These are phyloP conservation scores for Rosa persica DNA, from an alignment of 306 rosid genomes.

Conservation along the genomic window DNA sequence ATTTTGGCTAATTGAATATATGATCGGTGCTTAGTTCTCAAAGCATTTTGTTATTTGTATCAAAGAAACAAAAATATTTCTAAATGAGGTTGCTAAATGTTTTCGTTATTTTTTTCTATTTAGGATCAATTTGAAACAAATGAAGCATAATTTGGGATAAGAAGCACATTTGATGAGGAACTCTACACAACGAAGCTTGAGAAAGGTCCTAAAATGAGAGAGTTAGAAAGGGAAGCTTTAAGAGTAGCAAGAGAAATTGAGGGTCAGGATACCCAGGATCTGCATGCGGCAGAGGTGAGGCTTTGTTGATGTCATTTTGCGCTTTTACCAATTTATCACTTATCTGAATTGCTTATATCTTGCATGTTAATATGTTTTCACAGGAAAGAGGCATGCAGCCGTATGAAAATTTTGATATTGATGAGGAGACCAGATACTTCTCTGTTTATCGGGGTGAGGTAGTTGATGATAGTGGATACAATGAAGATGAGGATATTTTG, in stretches of 20 bases:
- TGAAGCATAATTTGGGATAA: slow-evolving; percentile 79
- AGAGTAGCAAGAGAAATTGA: slow-evolving; percentile 92
- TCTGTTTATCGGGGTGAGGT: slow-evolving; percentile 71
- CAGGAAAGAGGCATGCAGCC: slow-evolving; percentile 85
- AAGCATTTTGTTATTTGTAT: neutral
- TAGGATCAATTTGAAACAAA: slow-evolving; percentile 94
- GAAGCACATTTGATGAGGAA: slow-evolving; percentile 86
- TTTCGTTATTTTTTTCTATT: slow-evolving; percentile 12
- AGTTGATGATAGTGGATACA: slow-evolving; percentile 70
- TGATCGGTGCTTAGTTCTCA: neutral
- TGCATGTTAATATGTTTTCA: slow-evolving; percentile 30
- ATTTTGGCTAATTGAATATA: neutral
- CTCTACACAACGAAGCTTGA: slow-evolving; percentile 88
- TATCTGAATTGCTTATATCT: no score
- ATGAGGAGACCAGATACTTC: slow-evolving; percentile 91
- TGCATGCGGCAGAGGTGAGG: slow-evolving; percentile 89
- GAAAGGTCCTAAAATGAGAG: slow-evolving; percentile 76
- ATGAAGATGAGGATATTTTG: slow-evolving; percentile 57
- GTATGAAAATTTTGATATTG: slow-evolving; percentile 58
- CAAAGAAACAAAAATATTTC: neutral
- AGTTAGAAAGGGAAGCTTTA: slow-evolving; percentile 71
- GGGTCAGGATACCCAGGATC: slow-evolving; percentile 93
- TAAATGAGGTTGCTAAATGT: neutral
- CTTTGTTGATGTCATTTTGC: slow-evolving; percentile 22
- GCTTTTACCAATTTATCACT: slow-evolving; percentile 3